A percentile compares a stretch with the other conserved stretches of the same genome.
Conservation (phyloP, 768 basidiomycete species). For the Leccinellum rugosiceps region DNA sequence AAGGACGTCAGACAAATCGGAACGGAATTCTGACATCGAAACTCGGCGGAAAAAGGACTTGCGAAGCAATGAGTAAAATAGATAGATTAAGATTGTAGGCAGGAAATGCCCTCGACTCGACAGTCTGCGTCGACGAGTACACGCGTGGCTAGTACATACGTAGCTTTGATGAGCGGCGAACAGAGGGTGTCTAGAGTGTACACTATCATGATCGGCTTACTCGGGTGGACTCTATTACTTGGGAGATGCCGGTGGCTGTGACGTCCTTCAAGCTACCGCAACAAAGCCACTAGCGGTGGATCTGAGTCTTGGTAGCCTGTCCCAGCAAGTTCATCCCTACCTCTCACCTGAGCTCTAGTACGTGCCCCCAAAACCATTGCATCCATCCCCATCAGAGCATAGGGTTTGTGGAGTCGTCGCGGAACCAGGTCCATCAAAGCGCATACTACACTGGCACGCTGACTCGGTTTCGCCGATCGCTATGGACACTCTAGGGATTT, state of each 20-base stretch:
- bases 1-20: not conserved
- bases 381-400: not conserved
- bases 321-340: not conserved
- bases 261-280: not conserved
- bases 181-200: too few relatives aligned
- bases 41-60: not conserved
- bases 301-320: not conserved
- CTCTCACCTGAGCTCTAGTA: not conserved
- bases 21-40: not conserved
- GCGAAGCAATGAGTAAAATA: not conserved
- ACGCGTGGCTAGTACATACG: not conserved
- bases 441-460: not conserved
- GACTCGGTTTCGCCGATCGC: slow-evolving; percentile 2
- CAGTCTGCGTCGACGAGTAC: not conserved
- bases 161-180: not conserved
- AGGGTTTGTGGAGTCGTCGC: not conserved
- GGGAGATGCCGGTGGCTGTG: slow-evolving; percentile 7
- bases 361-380: slow-evolving; percentile 15
- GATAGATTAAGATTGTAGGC: not conserved
- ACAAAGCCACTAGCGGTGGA: not conserved
- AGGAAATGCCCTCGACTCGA: not conserved
- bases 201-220: not conserved
- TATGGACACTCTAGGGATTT: slow-evolving; percentile 1
- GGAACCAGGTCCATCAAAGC: slow-evolving; percentile 12
- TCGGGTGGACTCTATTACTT: not conserved